Percentiles rank a stretch among this genome's conserved stretches.
phyloP scores from a whole-genome alignment of 1,284 basidiomycete species.

The Ganoderma leucocontextum region DNA sequence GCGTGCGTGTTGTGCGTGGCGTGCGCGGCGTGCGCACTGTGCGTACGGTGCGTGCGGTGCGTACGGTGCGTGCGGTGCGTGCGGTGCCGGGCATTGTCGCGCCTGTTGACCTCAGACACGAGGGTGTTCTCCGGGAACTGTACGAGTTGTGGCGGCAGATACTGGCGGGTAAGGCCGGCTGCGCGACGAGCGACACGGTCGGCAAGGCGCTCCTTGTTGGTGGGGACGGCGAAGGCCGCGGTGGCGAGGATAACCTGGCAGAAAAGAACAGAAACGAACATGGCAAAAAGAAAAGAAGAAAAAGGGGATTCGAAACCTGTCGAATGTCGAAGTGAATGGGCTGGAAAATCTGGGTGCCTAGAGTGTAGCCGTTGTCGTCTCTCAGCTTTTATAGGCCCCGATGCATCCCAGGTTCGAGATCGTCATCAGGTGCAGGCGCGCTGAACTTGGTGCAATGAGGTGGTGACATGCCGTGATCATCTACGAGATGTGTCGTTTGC shows the following conservation, averaged over 20 bases:
- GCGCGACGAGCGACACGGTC: slow-evolving; percentile 30
- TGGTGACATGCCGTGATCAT: no score
- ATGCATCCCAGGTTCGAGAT: no score
- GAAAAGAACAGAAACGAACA: slow-evolving; percentile 32
- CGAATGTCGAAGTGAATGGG: slow-evolving; percentile 23
- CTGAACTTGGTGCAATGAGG: no score
- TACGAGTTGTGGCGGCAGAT: slow-evolving; percentile 24
- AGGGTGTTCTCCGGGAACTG: not conserved
- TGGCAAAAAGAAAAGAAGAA: slow-evolving; percentile 21
- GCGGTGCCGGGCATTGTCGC: not conserved
- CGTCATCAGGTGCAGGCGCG: no score
- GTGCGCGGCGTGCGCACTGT: not conserved
- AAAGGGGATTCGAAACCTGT: slow-evolving; percentile 22
- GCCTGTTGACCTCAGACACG: slow-evolving; percentile 9
- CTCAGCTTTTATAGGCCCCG: no score
- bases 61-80: no score
- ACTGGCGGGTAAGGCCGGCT: slow-evolving; percentile 24
- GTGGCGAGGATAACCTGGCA: slow-evolving; percentile 33
- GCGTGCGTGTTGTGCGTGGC: not conserved
- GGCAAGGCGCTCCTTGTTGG: slow-evolving; percentile 29
- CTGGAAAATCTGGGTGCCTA: slow-evolving; percentile 17
- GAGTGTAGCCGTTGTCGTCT: no score
- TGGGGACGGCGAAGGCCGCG: slow-evolving; percentile 32
- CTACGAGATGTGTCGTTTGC: no score
- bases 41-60: no score